These are phyloP conservation scores for Galerina sulciceps DNA, from an alignment of 768 basidiomycete genomes.

Conservation along the genomic window DNA sequence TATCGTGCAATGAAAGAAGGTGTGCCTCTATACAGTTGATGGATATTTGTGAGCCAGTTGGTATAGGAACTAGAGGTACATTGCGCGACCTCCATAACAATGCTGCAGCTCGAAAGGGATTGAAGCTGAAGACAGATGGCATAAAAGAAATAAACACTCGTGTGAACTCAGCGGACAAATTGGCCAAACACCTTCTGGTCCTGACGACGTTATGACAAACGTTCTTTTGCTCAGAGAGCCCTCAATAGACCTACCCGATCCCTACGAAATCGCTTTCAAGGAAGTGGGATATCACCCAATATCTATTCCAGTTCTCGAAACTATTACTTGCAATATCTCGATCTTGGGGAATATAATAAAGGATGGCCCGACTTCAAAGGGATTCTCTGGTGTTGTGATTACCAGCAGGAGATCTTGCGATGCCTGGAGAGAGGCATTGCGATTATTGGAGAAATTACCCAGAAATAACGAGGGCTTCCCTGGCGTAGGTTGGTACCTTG, in stretches of 20 bases:
- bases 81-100: conserved; percentile 7
- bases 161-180: too few relatives aligned
- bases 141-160: not conserved
- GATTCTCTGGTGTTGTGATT: conserved; percentile 65
- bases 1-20: conserved; percentile 10
- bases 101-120: conserved; percentile 5
- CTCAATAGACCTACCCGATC: conserved; percentile 47
- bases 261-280: conserved; percentile 58
- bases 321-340: conserved; percentile 53
- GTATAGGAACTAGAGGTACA: conserved; percentile 3
- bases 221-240: conserved; percentile 51
- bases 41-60: not conserved
- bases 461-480: not conserved
- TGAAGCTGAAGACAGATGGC: conserved; percentile 14
- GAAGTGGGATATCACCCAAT: conserved; percentile 51
- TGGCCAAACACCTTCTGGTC: too few relatives aligned
- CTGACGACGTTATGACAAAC: conserved; percentile 30
- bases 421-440: conserved; percentile 60
- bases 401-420: conserved; percentile 82
- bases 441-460: conserved; percentile 12
- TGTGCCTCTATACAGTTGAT: conserved; percentile 8
- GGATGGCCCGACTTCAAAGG: conserved; percentile 34
- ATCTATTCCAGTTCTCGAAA: conserved; percentile 78
- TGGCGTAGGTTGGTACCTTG: conserved; percentile 22
- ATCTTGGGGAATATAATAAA: conserved; percentile 46